phyloP scores from a whole-genome alignment of 257 asterid species.

The Gynochthodes officinalis region DNA sequence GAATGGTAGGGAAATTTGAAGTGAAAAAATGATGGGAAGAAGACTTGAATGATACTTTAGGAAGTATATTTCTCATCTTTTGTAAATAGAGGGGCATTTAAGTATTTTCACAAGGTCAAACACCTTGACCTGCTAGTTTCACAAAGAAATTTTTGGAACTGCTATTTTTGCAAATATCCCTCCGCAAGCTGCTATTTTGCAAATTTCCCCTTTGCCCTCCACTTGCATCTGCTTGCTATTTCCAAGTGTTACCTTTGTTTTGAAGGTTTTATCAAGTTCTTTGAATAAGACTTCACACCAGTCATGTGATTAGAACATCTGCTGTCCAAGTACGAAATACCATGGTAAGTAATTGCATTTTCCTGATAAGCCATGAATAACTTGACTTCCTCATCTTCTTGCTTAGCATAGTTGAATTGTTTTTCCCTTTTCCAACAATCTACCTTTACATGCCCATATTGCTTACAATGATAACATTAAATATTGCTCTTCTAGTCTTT shows the following conservation, averaged over 20 bases:
- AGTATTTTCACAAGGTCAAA: neutral
- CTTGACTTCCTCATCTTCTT: neutral
- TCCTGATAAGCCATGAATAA: neutral
- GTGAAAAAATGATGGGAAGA: too few species aligned
- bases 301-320: slow-evolving; percentile 7
- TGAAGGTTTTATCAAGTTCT: neutral
- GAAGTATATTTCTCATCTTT: too few species aligned
- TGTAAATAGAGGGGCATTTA: neutral
- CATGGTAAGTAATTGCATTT: accelerated
- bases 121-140: neutral
- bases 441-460: too few species aligned
- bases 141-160: slow-evolving; percentile 4
- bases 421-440: too few species aligned
- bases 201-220: too few species aligned
- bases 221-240: too few species aligned
- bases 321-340: neutral
- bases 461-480: too few species aligned
- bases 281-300: neutral
- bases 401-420: neutral
- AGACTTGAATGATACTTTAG: too few species aligned
- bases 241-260: neutral
- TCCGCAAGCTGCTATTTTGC: too few species aligned
- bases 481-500: too few species aligned
- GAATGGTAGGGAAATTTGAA: too few species aligned
- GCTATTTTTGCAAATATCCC: too few species aligned